Conservation (phyloP, 768 basidiomycete genomes). For the Xerocomus potaroensis region DNA sequence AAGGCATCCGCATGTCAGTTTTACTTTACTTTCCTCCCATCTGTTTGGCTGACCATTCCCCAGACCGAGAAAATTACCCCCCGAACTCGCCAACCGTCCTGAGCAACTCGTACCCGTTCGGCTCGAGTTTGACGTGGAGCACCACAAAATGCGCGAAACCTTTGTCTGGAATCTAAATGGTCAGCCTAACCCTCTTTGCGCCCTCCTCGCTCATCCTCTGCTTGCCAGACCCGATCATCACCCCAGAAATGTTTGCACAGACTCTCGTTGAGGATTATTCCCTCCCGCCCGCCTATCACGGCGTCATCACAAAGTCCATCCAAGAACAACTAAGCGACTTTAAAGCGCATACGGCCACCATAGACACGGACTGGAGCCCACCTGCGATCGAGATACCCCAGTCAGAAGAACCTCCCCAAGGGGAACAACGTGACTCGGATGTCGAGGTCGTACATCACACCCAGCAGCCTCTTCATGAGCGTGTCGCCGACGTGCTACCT, state of each 20-base stretch:
- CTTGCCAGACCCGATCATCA: slow-evolving; percentile 81
- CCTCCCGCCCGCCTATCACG: slow-evolving; percentile 61
- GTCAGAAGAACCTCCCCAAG: slow-evolving; percentile 20
- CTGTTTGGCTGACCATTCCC: slow-evolving; percentile 2
- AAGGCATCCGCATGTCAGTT: slow-evolving; percentile 75
- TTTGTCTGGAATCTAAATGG: slow-evolving; percentile 97
- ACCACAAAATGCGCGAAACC: slow-evolving; percentile 90
- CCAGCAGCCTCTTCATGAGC: slow-evolving; percentile 9
- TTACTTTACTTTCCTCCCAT: slow-evolving; percentile 3
- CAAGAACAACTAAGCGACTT: slow-evolving; percentile 85
- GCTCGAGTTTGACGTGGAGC: slow-evolving; percentile 95
- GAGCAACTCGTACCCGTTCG: slow-evolving; percentile 92
- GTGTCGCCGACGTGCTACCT: slow-evolving; percentile 22
- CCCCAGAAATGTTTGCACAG: slow-evolving; percentile 87
- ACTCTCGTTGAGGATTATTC: slow-evolving; percentile 88
- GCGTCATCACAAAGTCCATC: slow-evolving; percentile 73
- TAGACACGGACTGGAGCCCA: slow-evolving; percentile 42
- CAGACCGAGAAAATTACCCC: slow-evolving; percentile 58
- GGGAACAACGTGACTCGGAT: slow-evolving; percentile 30
- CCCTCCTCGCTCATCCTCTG: neutral
- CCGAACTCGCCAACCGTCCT: slow-evolving; percentile 53
- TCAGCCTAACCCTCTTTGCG: slow-evolving; percentile 33
- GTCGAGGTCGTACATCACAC: slow-evolving; percentile 17
- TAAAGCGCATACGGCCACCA: slow-evolving; percentile 58
- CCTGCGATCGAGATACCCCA: slow-evolving; percentile 20